Percentiles rank a stretch among this genome's conserved stretches.
phyloP scores from a whole-genome alignment of 257 asterid species.

The Cordia subcordata region DNA sequence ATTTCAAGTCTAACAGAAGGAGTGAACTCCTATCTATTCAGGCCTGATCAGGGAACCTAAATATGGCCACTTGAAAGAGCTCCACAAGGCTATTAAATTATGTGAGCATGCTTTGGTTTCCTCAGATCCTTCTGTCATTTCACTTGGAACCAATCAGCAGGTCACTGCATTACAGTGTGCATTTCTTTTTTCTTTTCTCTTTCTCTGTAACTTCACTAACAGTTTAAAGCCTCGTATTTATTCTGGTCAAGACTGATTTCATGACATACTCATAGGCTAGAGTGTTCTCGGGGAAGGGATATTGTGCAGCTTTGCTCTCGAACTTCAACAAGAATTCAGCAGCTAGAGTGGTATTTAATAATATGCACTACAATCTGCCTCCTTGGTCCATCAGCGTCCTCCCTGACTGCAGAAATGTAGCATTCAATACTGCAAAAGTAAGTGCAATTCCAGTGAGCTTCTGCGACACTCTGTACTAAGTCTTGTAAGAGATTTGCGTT shows the following conservation, averaged over 20 bases:
- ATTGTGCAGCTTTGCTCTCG: conserved; percentile 62
- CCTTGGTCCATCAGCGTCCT: conserved; percentile 80
- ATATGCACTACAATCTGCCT: conserved; percentile 45
- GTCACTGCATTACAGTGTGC: conserved; percentile 15
- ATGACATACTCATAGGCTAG: conserved; percentile 34
- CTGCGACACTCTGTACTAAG: neutral
- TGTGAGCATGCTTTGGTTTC: conserved; percentile 50
- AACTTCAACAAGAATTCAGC: conserved; percentile 42
- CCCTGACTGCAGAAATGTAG: conserved; percentile 60
- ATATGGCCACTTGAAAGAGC: conserved; percentile 60
- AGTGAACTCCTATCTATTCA: conserved; percentile 9
- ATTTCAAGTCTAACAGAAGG: neutral
- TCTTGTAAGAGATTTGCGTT: no score
- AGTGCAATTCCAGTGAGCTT: conserved; percentile 2
- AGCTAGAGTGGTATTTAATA: conserved; percentile 42
- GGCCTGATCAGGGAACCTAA: conserved; percentile 64
- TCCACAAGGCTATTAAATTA: conserved; percentile 59
- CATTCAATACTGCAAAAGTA: conserved; percentile 62
- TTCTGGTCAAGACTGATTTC: neutral
- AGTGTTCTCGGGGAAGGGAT: conserved; percentile 40
- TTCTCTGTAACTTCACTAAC: neutral
- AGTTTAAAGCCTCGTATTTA: neutral
- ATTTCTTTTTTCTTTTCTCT: neutral
- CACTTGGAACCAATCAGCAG: conserved; percentile 51
- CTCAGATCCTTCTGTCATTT: conserved; percentile 38